Percentiles rank a stretch among this genome's conserved stretches.
These are phyloP conservation scores for Wallacemonas sp. DNA, from an alignment of 208 protist genomes.

Conservation along the genomic window DNA sequence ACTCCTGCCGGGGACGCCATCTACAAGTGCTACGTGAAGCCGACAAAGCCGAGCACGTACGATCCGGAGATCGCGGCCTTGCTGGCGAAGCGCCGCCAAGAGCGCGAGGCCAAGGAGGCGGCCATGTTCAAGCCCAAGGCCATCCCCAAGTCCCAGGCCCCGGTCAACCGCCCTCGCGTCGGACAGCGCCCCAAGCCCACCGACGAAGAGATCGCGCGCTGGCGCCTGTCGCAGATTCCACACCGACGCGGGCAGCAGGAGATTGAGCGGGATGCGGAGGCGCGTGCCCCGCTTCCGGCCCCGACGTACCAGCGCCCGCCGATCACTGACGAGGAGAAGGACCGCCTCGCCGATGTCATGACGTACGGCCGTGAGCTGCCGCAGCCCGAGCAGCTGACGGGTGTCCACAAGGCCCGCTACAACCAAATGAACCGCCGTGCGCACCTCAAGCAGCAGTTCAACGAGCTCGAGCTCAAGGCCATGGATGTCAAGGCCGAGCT, in stretches of 20 bases:
- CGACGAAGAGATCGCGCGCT: constrained; percentile 57
- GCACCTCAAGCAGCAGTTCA: constrained; percentile 70
- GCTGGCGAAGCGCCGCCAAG: constrained; percentile 50
- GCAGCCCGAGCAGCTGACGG: constrained; percentile 62
- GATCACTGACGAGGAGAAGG: constrained; percentile 80
- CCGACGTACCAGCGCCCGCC: constrained; percentile 45
- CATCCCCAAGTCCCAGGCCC: constrained; percentile 81
- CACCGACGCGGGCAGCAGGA: constrained; percentile 52
- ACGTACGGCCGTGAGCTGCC: constrained; percentile 72
- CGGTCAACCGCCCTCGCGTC: constrained; percentile 66
- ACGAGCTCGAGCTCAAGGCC: constrained; percentile 43
- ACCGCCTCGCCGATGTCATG: constrained; percentile 80
- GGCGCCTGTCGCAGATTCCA: constrained; percentile 69
- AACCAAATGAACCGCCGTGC: constrained; percentile 48
- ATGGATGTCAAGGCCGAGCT: constrained; percentile 56
- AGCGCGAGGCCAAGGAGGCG: constrained; percentile 71
- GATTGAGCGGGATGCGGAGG: constrained; percentile 58
- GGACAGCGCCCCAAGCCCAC: constrained; percentile 40
- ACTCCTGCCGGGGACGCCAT: constrained; percentile 88
- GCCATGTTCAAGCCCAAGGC: constrained; percentile 62
- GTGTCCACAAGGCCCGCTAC: constrained; percentile 57
- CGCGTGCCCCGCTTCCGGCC: constrained; percentile 18
- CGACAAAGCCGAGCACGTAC: constrained; percentile 76
- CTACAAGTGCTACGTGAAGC: constrained; percentile 79
- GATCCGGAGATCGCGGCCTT: constrained; percentile 72